Conservation (phyloP, 257 asterid species). For the Lycium barbarum region DNA sequence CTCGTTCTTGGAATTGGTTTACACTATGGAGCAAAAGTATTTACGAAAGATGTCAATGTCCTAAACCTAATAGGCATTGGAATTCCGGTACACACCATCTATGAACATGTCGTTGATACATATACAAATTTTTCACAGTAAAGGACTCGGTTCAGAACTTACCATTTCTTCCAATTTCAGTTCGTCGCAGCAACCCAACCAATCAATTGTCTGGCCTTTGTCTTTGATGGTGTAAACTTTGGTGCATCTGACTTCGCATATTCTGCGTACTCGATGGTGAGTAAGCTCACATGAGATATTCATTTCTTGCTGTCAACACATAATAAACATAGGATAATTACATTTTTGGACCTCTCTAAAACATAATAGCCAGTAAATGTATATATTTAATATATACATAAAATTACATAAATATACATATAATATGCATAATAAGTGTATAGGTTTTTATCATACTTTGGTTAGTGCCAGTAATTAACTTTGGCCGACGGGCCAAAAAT, state of each 20-base stretch:
- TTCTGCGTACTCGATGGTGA: conserved; percentile 69
- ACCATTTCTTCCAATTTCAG: conserved; percentile 39
- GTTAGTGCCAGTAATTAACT: no score
- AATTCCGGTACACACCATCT: conserved; percentile 58
- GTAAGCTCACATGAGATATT: conserved; percentile 33
- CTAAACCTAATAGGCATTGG: conserved; percentile 62
- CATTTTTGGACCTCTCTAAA: no score
- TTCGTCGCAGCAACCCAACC: conserved; percentile 84
- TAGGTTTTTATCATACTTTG: no score
- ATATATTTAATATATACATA: no score
- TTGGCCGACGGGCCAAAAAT: no score
- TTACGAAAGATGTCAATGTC: conserved; percentile 62
- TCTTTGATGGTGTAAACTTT: conserved; percentile 75
- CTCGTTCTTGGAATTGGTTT: conserved; percentile 63
- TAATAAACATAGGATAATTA: neutral
- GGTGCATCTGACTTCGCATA: conserved; percentile 80
- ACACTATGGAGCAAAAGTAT: conserved; percentile 65
- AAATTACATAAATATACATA: no score
- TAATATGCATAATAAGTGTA: no score
- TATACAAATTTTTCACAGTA: neutral
- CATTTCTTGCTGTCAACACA: neutral
- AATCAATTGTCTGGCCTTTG: conserved; percentile 74
- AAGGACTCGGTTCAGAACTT: neutral
- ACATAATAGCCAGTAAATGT: no score
- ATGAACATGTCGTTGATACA: neutral